Conservation (phyloP, 257 asterid genomes). For the Solanum appendiculatum region DNA sequence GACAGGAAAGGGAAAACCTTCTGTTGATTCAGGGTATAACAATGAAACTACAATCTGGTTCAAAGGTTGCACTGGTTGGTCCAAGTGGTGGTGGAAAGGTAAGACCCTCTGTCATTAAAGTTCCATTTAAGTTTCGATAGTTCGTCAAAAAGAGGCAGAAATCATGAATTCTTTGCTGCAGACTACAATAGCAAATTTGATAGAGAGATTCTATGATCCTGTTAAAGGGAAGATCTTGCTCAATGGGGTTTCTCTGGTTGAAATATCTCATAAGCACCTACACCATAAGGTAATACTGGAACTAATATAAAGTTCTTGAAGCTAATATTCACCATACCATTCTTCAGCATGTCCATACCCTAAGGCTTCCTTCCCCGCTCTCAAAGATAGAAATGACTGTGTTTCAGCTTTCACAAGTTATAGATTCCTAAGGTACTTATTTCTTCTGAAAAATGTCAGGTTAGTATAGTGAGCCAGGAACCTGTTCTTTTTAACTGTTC, state of each 20-base stretch:
- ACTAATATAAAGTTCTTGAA: neutral
- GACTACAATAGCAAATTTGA: conserved; percentile 89
- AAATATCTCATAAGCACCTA: conserved; percentile 59
- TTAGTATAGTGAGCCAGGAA: conserved; percentile 89
- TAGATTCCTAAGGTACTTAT: neutral
- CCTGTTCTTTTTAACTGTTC: conserved; percentile 87
- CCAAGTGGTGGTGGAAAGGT: conserved; percentile 98
- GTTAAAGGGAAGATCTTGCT: conserved; percentile 50
- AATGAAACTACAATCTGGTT: conserved; percentile 52
- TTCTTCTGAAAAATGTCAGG: conserved; percentile 19
- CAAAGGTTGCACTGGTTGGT: conserved; percentile 85
- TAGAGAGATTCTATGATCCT: conserved; percentile 83
- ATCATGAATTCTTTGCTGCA: conserved; percentile 21
- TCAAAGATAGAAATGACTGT: neutral
- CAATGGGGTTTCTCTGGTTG: conserved; percentile 70
- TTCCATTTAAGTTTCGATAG: neutral
- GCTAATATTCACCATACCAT: neutral
- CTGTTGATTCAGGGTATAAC: conserved; percentile 53
- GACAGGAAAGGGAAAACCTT: neutral
- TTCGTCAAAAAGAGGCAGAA: neutral
- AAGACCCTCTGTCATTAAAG: neutral
- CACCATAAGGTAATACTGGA: conserved; percentile 56
- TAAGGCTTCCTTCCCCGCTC: neutral
- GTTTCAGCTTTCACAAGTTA: neutral
- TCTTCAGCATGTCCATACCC: neutral